Evolutionary conservation across 768 basidiomycete species (phyloP), one percentile per base, ranked within the genome.

Genomic region (Clathrus columnatus): DNA sequence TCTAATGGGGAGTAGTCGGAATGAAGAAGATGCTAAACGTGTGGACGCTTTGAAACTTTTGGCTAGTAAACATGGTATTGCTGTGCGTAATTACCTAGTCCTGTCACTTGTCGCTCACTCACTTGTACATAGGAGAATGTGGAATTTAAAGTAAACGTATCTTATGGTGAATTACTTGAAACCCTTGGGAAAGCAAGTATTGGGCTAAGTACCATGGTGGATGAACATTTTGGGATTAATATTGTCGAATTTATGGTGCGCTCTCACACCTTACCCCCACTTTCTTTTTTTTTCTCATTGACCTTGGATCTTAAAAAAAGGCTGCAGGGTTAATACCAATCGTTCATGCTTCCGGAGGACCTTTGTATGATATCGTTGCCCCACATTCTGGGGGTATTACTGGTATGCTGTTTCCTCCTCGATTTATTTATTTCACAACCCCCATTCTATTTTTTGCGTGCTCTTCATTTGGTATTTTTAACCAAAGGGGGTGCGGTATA

Each of bases 271-370:
- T 54, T 18, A 57, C n/a, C n/a, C n/a, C n/a, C n/a, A 53, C 8
- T 57, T 57, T 18, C 18, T 54, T 7, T 46, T 58, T 28, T 51
- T 53, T 57, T 44, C 63, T 57, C 61, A n/a, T n/a, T n/a, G n/a
- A n/a, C n/a, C n/a, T n/a, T n/a, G n/a, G n/a, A n/a, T n/a, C n/a
- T n/a, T n/a, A n/a, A n/a, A n/a, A n/a, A 4, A 59, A 97, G 94
- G 94, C 92, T 8, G 92, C 96, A 3, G 95, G 95, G 0, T 80
- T 93, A 16, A 89, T 98, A 14, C 91, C 93, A 0, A 82, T 98
- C 3, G 83, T 86, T 0, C 93, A 99, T 65, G 89, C 89, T 1
- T 96, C 93, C 0, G 96, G 90, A 2, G 95, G 95, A 0, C 95
- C 95, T 0, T 67, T 93, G n/a, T n/a, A 83, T 54, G 96, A 98